Percentiles rank a stretch among this genome's conserved stretches.
phyloP scores from a whole-genome alignment of 805 yeast genomes.

The Lachancea mirantina region DNA sequence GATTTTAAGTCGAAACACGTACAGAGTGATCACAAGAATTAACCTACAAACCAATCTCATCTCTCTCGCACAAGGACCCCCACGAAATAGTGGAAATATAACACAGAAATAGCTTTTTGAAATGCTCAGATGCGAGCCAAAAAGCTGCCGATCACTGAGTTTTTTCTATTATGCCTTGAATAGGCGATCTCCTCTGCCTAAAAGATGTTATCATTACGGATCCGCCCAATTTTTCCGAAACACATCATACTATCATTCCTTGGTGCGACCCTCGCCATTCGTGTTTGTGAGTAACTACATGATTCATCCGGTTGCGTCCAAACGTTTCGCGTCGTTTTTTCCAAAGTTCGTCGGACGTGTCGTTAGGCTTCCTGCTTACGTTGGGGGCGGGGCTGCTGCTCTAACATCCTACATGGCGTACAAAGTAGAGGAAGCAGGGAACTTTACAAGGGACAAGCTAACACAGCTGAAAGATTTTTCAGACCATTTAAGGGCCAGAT shows the following conservation, averaged over 20 bases:
- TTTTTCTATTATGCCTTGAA: no score
- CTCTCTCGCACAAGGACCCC: no score
- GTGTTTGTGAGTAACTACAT: conserved; percentile 13
- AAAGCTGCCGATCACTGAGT: no score
- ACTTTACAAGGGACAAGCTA: conserved; percentile 60
- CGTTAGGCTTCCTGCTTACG: conserved; percentile 63
- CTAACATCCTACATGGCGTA: conserved; percentile 90
- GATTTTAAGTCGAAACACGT: no score
- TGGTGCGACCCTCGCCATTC: conserved; percentile 16
- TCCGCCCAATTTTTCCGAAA: no score
- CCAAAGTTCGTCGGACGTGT: conserved; percentile 52
- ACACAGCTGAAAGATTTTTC: conserved; percentile 56
- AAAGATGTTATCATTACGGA: no score
- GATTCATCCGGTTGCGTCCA: conserved; percentile 15
- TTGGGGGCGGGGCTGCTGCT: conserved; percentile 90
- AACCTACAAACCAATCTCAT: no score
- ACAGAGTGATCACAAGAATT: no score
- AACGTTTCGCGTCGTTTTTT: conserved; percentile 28
- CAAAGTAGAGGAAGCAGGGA: conserved; percentile 81
- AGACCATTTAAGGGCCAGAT: conserved; percentile 42
- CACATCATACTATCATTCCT: conserved; percentile 18
- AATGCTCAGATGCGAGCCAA: no score
- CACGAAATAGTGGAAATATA: no score
- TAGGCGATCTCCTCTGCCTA: no score
- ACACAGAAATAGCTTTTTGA: no score